Evolutionary conservation across 2,329 filamentous ascomycete species (phyloP).

Genomic region (Sporothrix phasma): DNA sequence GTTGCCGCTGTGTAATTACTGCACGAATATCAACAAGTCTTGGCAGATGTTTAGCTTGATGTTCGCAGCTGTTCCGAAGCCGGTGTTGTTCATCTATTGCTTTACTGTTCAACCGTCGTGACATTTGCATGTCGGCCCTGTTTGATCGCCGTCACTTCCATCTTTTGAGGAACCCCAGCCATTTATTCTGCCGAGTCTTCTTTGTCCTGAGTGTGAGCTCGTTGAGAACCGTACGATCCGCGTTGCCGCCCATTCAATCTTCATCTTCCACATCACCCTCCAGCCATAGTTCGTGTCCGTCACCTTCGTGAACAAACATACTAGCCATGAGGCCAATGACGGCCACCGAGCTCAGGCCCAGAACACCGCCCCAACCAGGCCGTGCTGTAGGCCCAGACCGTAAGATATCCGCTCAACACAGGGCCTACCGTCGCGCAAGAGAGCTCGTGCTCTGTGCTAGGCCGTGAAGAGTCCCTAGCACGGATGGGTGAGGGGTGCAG

Average conservation of each 20-base stretch:
- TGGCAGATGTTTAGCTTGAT: neutral
- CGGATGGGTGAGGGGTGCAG: conserved; percentile 46
- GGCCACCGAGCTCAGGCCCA: conserved; percentile 45
- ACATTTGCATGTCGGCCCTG: too few species aligned
- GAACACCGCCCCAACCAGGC: conserved; percentile 49
- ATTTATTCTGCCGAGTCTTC: too few species aligned
- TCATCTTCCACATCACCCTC: conserved; percentile 48
- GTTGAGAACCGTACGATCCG: too few species aligned
- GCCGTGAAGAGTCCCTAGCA: conserved; percentile 48
- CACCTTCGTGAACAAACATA: conserved; percentile 45
- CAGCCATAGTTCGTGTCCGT: conserved; percentile 56
- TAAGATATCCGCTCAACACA: conserved; percentile 51
- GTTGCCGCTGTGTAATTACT: too few species aligned
- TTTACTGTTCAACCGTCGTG: too few species aligned
- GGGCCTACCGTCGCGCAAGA: conserved; percentile 51
- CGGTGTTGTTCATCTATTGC: neutral
- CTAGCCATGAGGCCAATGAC: conserved; percentile 40
- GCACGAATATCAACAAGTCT: neutral
- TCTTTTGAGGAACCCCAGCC: too few species aligned
- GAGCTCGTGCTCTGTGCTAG: conserved; percentile 49
- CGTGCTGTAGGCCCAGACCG: conserved; percentile 46
- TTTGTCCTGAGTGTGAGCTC: too few species aligned
- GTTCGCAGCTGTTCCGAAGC: too few species aligned
- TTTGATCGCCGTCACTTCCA: too few species aligned
- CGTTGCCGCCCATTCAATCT: conserved; percentile 10